Evolutionary conservation across 78 protist species (phyloP).

Genomic region (Creolimax fragrantissima): DNA sequence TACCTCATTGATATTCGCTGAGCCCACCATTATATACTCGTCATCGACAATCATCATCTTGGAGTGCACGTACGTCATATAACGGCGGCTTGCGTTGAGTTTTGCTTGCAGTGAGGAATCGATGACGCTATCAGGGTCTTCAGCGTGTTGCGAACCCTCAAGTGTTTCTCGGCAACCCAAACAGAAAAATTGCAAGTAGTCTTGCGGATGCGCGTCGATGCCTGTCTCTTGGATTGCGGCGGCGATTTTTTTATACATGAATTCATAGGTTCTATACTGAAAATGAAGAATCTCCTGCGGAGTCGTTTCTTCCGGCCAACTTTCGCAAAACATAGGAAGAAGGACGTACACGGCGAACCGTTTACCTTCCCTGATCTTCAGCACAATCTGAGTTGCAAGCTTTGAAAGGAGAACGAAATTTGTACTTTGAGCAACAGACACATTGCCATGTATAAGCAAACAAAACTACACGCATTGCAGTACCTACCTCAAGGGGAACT

Average conservation of each 20-base stretch:
- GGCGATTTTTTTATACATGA: constrained; percentile 28
- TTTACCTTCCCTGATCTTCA: constrained; percentile 27
- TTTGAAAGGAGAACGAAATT: not conserved
- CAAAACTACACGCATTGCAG: not conserved
- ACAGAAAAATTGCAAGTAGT: constrained; percentile 32
- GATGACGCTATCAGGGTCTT: not conserved
- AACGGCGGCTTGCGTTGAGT: not conserved
- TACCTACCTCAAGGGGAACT: not conserved
- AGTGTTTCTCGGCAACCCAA: constrained; percentile 18
- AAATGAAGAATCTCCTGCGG: constrained; percentile 38
- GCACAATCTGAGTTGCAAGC: not conserved
- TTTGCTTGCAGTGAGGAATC: not conserved
- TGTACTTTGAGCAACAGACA: not conserved
- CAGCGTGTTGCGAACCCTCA: not conserved
- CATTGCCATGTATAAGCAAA: not conserved
- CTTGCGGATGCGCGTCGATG: not conserved
- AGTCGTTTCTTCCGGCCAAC: constrained; percentile 16
- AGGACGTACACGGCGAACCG: not conserved
- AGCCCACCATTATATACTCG: constrained; percentile 56
- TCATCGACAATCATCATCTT: constrained; percentile 80
- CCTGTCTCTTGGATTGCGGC: not conserved
- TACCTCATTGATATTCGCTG: constrained; percentile 73
- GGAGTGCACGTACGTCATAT: constrained; percentile 63
- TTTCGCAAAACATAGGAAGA: constrained; percentile 35
- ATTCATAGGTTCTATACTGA: constrained; percentile 19